Conservation (phyloP, 2,329 filamentous ascomycete genomes). For the Aspergillus vadensis region DNA sequence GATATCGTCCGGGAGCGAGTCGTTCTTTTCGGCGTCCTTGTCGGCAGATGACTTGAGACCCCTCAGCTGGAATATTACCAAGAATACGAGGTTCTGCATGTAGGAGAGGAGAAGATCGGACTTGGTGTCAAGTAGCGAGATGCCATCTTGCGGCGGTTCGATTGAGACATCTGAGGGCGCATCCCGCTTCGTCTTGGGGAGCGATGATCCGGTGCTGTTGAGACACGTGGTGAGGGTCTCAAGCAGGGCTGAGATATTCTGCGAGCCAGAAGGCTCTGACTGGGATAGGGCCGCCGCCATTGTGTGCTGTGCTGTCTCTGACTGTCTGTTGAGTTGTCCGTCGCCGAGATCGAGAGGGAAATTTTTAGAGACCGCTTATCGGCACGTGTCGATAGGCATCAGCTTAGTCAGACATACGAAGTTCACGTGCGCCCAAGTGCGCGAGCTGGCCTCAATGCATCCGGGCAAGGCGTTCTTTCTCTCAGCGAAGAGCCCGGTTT, state of each 20-base stretch:
- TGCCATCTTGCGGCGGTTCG: constrained; percentile 77
- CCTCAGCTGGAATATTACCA: constrained; percentile 79
- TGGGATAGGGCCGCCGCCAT: constrained; percentile 30
- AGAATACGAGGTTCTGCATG: constrained; percentile 87
- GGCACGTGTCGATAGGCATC: constrained; percentile 25
- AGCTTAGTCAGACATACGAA: background rate
- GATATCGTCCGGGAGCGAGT: constrained; percentile 64
- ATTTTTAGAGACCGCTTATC: constrained; percentile 27
- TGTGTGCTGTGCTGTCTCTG: constrained; percentile 11
- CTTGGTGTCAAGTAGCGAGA: constrained; percentile 92
- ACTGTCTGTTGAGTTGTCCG: background rate
- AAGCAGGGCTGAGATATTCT: constrained; percentile 34
- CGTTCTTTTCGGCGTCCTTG: constrained; percentile 30
- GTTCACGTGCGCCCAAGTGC: constrained; percentile 22
- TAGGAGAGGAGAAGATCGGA: constrained; percentile 97
- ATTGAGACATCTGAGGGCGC: constrained; percentile 65
- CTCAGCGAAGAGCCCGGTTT: background rate
- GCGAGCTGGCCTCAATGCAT: constrained; percentile 21
- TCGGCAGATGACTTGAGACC: constrained; percentile 46
- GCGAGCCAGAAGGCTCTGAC: constrained; percentile 23
- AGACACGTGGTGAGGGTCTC: constrained; percentile 40
- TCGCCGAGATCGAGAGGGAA: constrained; percentile 16
- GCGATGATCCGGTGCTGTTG: constrained; percentile 35
- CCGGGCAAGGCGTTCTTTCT: background rate
- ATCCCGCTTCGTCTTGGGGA: constrained; percentile 36